Conservation (phyloP, 1,284 basidiomycete species). For the Moesziomyces sp. region DNA sequence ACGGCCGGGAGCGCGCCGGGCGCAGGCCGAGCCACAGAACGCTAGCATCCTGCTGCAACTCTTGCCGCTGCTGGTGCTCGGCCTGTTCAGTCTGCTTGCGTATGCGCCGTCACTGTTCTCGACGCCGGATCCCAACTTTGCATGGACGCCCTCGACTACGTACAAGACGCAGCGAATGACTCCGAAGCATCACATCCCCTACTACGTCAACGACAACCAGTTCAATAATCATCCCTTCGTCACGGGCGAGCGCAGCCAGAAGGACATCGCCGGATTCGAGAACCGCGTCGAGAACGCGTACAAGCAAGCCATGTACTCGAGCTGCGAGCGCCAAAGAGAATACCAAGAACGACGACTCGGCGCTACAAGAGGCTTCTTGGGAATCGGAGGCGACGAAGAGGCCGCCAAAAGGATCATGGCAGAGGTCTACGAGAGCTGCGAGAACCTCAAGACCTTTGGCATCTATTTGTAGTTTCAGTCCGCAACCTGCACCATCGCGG, state of each 20-base stretch:
- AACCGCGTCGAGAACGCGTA: constrained; percentile 53
- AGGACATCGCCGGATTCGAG: constrained; percentile 48
- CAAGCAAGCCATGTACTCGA: constrained; percentile 50
- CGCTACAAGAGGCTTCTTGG: constrained; percentile 53
- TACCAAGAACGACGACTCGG: constrained; percentile 51
- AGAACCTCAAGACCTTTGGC: constrained; percentile 59
- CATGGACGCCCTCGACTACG: constrained; percentile 72
- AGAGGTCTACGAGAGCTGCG: constrained; percentile 63
- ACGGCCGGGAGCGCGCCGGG: constrained; percentile 56
- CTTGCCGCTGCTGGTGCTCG: constrained; percentile 75
- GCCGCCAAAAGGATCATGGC: constrained; percentile 52
- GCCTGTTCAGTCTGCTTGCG: constrained; percentile 77
- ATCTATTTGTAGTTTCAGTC: constrained; percentile 32
- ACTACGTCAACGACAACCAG: constrained; percentile 85
- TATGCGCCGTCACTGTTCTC: constrained; percentile 79
- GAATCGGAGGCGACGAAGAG: constrained; percentile 57
- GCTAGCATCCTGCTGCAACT: constrained; percentile 83
- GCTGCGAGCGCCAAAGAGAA: constrained; percentile 47
- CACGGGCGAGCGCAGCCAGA: constrained; percentile 36
- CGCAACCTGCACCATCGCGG: no score
- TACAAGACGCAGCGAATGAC: constrained; percentile 71
- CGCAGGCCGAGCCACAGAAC: constrained; percentile 70
- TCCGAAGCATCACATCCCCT: constrained; percentile 76
- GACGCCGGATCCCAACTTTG: constrained; percentile 82
- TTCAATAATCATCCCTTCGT: constrained; percentile 79